Percentiles rank a stretch among this genome's conserved stretches.
These are phyloP conservation scores for Lichtheimia ornata DNA, from an alignment of 371 early-diverging fungal species.

Conservation along the genomic window DNA sequence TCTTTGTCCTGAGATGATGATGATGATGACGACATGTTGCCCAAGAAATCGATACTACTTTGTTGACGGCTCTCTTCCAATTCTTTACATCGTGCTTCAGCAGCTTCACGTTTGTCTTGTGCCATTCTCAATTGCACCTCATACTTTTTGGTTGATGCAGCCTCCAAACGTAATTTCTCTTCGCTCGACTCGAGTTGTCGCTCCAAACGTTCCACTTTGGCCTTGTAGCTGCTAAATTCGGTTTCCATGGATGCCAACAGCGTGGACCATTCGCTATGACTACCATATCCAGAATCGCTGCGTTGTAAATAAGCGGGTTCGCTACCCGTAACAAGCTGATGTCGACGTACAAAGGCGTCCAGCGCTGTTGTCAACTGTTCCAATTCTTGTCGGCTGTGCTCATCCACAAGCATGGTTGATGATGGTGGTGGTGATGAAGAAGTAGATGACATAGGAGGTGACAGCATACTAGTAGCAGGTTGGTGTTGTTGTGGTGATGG, in stretches of 20 bases:
- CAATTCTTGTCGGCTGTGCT: background rate
- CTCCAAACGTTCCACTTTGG: slow-evolving; percentile 18
- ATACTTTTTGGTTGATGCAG: slow-evolving; percentile 29
- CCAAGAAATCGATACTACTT: background rate
- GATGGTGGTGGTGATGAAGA: background rate
- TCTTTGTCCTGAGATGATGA: slow-evolving; percentile 3
- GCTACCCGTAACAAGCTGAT: background rate
- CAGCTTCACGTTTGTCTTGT: slow-evolving; percentile 28
- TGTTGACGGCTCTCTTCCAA: slow-evolving; percentile 6
- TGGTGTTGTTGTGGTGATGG: background rate
- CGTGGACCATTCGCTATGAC: background rate
- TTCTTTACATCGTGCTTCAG: slow-evolving; percentile 20
- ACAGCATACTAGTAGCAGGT: background rate
- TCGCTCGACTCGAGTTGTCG: slow-evolving; percentile 19
- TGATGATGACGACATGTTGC: slow-evolving; percentile 5
- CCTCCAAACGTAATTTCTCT: slow-evolving; percentile 23
- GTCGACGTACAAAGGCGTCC: background rate
- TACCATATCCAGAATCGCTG: background rate
- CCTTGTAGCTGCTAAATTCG: slow-evolving; percentile 22
- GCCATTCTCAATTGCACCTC: slow-evolving; percentile 33
- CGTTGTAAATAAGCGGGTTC: background rate
- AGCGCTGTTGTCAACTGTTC: slow-evolving; percentile 2
- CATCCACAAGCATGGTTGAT: background rate
- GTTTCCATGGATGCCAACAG: slow-evolving; percentile 20
- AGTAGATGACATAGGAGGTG: background rate